Evolutionary conservation across 495 filamentous ascomycete genomes (phyloP).

Genomic region (Neurospora sp.): DNA sequence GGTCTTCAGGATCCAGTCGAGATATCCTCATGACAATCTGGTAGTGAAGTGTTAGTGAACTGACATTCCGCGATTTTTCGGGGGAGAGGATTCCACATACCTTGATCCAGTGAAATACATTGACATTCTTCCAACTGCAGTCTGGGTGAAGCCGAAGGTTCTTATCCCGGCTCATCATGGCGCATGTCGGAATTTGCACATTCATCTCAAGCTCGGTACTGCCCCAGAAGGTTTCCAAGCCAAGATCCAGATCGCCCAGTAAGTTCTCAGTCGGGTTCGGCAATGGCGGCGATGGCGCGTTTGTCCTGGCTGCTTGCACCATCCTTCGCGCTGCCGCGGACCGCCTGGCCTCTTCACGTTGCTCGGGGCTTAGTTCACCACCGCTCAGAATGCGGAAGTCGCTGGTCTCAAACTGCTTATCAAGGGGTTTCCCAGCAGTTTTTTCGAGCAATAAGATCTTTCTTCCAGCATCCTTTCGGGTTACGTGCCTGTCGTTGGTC

Average conservation of each 20-base stretch:
- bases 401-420: conserved; percentile 69
- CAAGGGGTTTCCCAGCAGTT: conserved; percentile 66
- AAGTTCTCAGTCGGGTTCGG: conserved; percentile 55
- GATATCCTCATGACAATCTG: conserved; percentile 96
- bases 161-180: conserved; percentile 76
- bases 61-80: neutral
- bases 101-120: conserved; percentile 99
- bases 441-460: conserved; percentile 91
- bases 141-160: conserved; percentile 73
- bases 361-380: conserved; percentile 51
- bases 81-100: conserved; percentile 37
- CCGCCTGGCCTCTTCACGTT: conserved; percentile 33
- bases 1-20: conserved; percentile 70
- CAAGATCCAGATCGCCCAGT: conserved; percentile 65
- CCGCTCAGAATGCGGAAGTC: conserved; percentile 71
- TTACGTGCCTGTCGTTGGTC: conserved; percentile 77
- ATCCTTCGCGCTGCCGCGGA: conserved; percentile 30
- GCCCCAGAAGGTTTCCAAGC: conserved; percentile 55
- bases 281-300: conserved; percentile 26
- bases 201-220: conserved; percentile 97
- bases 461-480: conserved; percentile 71
- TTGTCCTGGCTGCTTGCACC: conserved; percentile 24
- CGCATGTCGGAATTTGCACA: conserved; percentile 87
- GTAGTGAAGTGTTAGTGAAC: conserved; percentile 12
- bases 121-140: conserved; percentile 91